These are phyloP conservation scores for Trichoderma asperelloides DNA, from an alignment of 495 filamentous ascomycete genomes.

Conservation along the genomic window DNA sequence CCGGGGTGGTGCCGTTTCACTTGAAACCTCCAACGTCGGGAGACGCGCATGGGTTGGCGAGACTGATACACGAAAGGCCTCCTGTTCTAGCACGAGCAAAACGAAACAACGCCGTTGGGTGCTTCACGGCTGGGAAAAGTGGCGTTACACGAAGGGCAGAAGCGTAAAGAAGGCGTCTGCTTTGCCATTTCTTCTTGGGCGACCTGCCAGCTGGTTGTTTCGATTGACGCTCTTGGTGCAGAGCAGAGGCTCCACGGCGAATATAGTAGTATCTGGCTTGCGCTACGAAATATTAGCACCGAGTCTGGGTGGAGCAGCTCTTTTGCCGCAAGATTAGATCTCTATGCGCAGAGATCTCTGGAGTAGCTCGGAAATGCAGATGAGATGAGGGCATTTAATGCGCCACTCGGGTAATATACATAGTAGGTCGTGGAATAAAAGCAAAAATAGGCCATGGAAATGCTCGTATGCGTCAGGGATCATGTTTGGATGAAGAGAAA, in stretches of 20 bases:
- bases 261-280: background rate
- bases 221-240: background rate
- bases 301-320: background rate
- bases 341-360: background rate
- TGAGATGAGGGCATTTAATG: background rate
- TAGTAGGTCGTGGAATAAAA: too few relatives aligned
- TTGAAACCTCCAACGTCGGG: constrained; percentile 25
- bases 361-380: background rate
- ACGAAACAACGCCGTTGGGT: background rate
- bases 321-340: background rate
- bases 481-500: background rate
- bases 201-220: background rate
- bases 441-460: background rate
- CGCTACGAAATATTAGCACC: background rate
- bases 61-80: constrained; percentile 6
- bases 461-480: background rate
- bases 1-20: constrained; percentile 26
- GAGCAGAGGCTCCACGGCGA: background rate
- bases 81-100: constrained; percentile 1
- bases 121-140: background rate
- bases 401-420: background rate
- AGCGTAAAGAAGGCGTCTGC: background rate
- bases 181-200: background rate
- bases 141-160: background rate
- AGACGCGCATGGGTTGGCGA: background rate